Base-by-base conservation (phyloP, 768 basidiomycete species). In the Suillus alpinus region DNA sequence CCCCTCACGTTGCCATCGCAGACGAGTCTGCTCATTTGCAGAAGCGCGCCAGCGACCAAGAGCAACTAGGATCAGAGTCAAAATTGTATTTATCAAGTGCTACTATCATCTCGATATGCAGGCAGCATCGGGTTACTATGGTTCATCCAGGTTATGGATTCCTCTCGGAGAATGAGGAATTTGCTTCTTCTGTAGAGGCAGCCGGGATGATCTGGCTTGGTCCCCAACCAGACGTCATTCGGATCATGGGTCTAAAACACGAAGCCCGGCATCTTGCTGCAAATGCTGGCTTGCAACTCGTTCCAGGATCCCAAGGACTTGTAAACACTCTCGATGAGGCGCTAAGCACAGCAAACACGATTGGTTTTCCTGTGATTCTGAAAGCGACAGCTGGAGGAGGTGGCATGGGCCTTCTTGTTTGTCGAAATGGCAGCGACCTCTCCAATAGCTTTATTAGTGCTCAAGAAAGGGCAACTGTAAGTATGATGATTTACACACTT, bases 361-460 rank as follows among this genome's bases (percentile, higher is more conserved):
- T 86, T 26, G 85, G 85, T 0, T 87, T 77, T 63, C 88, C 88
- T 0, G 77, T 90, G 5, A 83, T 88, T 69, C 68, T 89, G 63
- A 89, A 88, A 69, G 83, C 87, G 1, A 86, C 85, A 1, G 85
- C 84, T 0, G 88, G 87, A 3, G 88, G 88, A 1, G 87, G 88
- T 2, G 88, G 88, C 0, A 84, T 87, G 81, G 87, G 87, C 4
- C 80, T 89, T 66, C 77, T 80, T 7, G 75, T 88, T 32, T 88
- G 86, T 65, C 62, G 66, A 18, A 66, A 75, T 47, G 77, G 76
- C n/a, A 56, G 59, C 0, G 80, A 81, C 34, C 65, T 86, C 23
- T 56, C 34, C 0, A 63, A 65, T 5, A 75, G 66, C 34, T 81
- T 85, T 65, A 59, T 64, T 3, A 50, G 67, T 1, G 77, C 79